Evolutionary conservation across 108 stramenopile species (phyloP).

Genomic region (Cyclotella baltica): DNA sequence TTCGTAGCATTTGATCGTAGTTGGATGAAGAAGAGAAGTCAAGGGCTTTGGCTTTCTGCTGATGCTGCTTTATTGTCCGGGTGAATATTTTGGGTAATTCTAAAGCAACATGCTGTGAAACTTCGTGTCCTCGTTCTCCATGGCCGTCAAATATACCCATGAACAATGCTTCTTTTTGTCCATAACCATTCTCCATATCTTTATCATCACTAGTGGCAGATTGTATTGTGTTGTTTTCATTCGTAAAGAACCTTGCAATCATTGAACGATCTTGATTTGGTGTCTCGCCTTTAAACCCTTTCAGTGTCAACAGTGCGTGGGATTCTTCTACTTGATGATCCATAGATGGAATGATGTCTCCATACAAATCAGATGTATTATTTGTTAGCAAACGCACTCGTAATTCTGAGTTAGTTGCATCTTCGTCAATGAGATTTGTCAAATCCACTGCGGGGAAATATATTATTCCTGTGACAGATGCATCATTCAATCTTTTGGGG

Average conservation of each 20-base stretch:
- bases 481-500: not conserved
- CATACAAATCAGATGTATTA: not conserved
- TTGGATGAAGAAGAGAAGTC: too few relatives aligned
- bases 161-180: conserved; percentile 43
- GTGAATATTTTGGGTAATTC: conserved; percentile 62
- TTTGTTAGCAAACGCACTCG: not conserved
- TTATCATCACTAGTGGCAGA: not conserved
- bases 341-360: not conserved
- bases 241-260: not conserved
- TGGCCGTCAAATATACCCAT: conserved; percentile 86
- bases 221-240: not conserved
- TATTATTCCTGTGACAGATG: not conserved
- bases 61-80: conserved; percentile 36
- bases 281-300: not conserved
- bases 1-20: conserved; percentile 27
- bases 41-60: conserved; percentile 20
- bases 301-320: conserved; percentile 4
- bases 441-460: not conserved
- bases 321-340: not conserved
- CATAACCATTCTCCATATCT: not conserved
- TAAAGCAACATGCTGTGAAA: conserved; percentile 57
- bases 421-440: not conserved
- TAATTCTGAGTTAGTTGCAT: not conserved
- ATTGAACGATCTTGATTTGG: conserved; percentile 19
- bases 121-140: conserved; percentile 66